phyloP scores from a whole-genome alignment of 306 rosid genomes.

The Casuarina cunninghamiana region DNA sequence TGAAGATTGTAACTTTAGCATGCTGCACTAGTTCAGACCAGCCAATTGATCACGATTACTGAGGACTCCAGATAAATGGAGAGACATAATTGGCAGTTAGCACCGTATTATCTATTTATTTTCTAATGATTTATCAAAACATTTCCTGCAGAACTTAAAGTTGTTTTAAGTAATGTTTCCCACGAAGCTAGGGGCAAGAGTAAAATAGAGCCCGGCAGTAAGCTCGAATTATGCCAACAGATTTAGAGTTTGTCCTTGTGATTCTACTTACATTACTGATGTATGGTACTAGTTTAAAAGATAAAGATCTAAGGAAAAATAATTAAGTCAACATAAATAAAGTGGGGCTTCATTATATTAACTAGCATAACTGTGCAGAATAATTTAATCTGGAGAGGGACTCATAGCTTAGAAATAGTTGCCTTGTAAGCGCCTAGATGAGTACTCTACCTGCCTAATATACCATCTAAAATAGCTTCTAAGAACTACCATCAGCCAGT shows the following conservation, averaged over 20 bases:
- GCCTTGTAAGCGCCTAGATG: background rate
- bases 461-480: background rate
- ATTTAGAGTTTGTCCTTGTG: background rate
- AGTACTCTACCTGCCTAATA: background rate
- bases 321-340: background rate
- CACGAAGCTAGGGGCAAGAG: background rate
- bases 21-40: background rate
- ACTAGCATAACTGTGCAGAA: background rate
- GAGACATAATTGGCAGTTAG: background rate
- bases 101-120: background rate
- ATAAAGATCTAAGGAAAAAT: background rate
- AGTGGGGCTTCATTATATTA: background rate
- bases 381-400: background rate
- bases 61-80: background rate
- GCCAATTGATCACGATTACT: background rate
- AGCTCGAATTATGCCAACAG: background rate
- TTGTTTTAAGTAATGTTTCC: background rate
- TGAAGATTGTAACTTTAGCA: background rate
- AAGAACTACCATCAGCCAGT: background rate
- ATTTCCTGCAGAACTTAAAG: background rate
- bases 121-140: background rate
- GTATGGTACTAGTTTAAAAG: background rate
- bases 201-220: background rate
- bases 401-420: background rate
- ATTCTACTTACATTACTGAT: background rate